Evolutionary conservation across 768 basidiomycete genomes (phyloP), one percentile per base, ranked within the genome.

Genomic region (Tricholoma sp.): DNA sequence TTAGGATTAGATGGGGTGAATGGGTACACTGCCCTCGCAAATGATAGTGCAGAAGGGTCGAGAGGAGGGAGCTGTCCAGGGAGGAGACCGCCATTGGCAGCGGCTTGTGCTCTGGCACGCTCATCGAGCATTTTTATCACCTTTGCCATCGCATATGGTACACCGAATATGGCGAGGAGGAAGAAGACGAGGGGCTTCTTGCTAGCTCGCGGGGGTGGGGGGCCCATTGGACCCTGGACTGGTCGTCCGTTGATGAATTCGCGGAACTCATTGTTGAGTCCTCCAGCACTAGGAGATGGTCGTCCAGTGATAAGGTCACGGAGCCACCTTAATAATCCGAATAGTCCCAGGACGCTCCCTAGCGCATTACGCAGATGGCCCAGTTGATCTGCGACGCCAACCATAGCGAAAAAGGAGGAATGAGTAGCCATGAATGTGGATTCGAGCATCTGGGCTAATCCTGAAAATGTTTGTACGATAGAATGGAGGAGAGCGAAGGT

Each of bases 401-500:
- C 93, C 88, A 96, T 94, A 55, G 94, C 93, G 69, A 95, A 96
- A 73, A 96, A 96, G 8, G 86, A 89, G 0, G 91, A 93, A 70
- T 96, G 94, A 0, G 94, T 96, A 2, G 96, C 96, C 88, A 98
- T 91, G 73, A 96, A 98, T 5, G 96, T 98, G 33, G 85, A 88
- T 70, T 98, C 96, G 66, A 99, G 86, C 85, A 99, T 95, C 69
- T 98, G 96, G 0, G 96, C 88, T 59, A 99, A 86, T 20, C 95
- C 95, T 0, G 86, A 80, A 72, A 98, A 96, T 4, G 95, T 97
- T 64, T 93, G 91, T 45, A 99, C 96, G 67, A 99, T 88, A 10
- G 90, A 91, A 63, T 98, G 94, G 29, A 99, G 78, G 55, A 99
- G 85, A 29, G 89, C 80, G 66, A 99, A 99, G 2, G 96, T 98